These are phyloP conservation scores for Yamadazyma sp. DNA, from an alignment of 805 yeast genomes.

Conservation along the genomic window DNA sequence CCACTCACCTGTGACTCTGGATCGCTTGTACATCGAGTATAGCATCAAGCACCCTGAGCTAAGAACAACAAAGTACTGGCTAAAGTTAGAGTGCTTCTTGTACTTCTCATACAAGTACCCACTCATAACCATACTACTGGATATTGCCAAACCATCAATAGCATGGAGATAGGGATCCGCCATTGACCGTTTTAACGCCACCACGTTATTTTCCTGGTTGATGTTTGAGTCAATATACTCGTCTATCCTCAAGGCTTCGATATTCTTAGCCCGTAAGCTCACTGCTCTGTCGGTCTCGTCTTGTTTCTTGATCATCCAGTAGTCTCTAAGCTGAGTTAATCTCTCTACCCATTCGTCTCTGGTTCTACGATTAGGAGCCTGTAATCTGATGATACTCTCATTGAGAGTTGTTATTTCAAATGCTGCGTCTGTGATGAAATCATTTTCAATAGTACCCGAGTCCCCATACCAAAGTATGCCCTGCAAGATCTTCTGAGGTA, in stretches of 20 bases:
- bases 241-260: constrained; percentile 46
- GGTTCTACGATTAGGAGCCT: constrained; percentile 49
- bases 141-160: constrained; percentile 57
- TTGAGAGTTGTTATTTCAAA: constrained; percentile 52
- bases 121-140: constrained; percentile 57
- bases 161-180: constrained; percentile 57
- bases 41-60: constrained; percentile 69
- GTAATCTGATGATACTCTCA: constrained; percentile 48
- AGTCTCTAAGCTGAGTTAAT: constrained; percentile 43
- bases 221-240: constrained; percentile 59
- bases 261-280: constrained; percentile 45
- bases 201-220: constrained; percentile 33
- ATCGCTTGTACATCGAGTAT: constrained; percentile 51
- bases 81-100: constrained; percentile 66
- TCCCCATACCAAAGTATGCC: constrained; percentile 33
- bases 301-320: constrained; percentile 56
- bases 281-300: constrained; percentile 42
- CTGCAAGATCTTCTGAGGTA: constrained; percentile 27
- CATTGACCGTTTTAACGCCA: constrained; percentile 53
- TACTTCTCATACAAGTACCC: constrained; percentile 72
- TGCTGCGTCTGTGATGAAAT: constrained; percentile 42
- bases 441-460: constrained; percentile 23
- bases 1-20: constrained; percentile 44
- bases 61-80: constrained; percentile 57
- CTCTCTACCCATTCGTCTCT: constrained; percentile 69